A percentile compares a stretch with the other conserved stretches of the same genome.
Evolutionary conservation across 306 rosid genomes (phyloP).

Genomic region (Cicer pinnatifidum): DNA sequence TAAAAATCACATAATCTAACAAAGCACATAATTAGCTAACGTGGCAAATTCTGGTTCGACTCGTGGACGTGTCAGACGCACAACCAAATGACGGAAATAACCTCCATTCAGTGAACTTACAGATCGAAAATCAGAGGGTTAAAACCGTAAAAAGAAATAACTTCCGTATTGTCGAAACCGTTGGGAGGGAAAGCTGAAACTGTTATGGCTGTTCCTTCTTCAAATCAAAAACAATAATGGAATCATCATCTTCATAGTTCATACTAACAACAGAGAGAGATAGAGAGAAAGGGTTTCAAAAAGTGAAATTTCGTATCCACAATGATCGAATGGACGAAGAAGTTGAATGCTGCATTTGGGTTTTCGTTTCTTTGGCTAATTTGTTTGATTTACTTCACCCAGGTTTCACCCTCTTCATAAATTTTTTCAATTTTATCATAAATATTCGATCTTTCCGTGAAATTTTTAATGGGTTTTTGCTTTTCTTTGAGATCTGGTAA

Average conservation of each 20-base stretch:
- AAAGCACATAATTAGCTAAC: not conserved
- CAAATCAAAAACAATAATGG: conserved; percentile 21
- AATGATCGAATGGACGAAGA: conserved; percentile 71
- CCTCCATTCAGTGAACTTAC: not conserved
- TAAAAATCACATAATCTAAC: not conserved
- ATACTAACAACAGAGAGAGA: not conserved
- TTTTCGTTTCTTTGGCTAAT: conserved; percentile 77
- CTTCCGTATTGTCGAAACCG: conserved; percentile 44
- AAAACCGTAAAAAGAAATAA: conserved; percentile 43
- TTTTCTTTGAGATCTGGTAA: conserved; percentile 40
- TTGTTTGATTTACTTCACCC: conserved; percentile 90
- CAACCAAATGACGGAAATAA: conserved; percentile 32
- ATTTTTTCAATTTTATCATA: not conserved
- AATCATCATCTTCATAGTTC: conserved; percentile 11
- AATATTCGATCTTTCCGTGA: not conserved
- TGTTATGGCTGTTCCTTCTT: conserved; percentile 13
- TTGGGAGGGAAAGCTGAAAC: conserved; percentile 46
- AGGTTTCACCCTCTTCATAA: conserved; percentile 51
- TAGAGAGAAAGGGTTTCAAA: not conserved
- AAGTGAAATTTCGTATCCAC: conserved; percentile 26
- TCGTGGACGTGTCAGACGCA: conserved; percentile 50
- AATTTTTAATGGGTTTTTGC: not conserved
- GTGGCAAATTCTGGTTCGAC: conserved; percentile 59
- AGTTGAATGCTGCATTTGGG: conserved; percentile 66
- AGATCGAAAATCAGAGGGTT: not conserved